Conservation (phyloP, 2,329 filamentous ascomycete genomes). For the Penicillium palitans region DNA sequence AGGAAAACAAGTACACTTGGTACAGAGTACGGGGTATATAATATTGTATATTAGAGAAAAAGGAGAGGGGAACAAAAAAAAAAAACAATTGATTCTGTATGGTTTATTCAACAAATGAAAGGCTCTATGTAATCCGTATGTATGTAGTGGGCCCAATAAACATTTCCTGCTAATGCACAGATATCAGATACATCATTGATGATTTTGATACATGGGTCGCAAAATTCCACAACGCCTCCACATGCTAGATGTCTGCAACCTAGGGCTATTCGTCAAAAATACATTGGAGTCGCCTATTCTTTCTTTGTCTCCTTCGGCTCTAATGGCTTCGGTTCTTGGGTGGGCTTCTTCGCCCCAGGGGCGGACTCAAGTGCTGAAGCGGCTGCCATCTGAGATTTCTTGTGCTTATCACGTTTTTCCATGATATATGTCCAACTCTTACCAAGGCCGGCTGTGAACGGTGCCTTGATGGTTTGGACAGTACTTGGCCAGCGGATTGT, state of each 20-base stretch:
- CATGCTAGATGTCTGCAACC: constrained; percentile 15
- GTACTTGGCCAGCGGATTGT: constrained; percentile 93
- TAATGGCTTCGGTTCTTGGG: neutral
- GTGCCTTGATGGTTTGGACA: constrained; percentile 79
- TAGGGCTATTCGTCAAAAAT: constrained; percentile 2
- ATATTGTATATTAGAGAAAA: too few relatives aligned
- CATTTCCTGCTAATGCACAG: constrained; percentile 9
- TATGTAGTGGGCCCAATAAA: constrained; percentile 1
- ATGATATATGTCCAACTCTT: constrained; percentile 72
- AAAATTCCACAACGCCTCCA: constrained; percentile 19
- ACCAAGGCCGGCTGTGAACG: constrained; percentile 72
- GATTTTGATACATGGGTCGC: constrained; percentile 16
- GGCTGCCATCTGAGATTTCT: constrained; percentile 36
- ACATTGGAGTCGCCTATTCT: neutral
- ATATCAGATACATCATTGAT: constrained; percentile 13
- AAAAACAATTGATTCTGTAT: neutral
- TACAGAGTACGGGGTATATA: too few relatives aligned
- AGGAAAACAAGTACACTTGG: too few relatives aligned
- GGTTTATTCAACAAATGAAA: constrained; percentile 7
- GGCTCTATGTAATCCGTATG: constrained; percentile 6
- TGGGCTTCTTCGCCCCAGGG: neutral
- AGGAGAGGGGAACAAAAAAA: neutral
- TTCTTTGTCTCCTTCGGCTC: constrained; percentile 19
- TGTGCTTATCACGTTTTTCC: constrained; percentile 75
- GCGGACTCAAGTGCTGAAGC: constrained; percentile 18